These are phyloP conservation scores for Pseudocohnilembus persalinus DNA, from an alignment of 169 alveolate genomes.

Conservation along the genomic window DNA sequence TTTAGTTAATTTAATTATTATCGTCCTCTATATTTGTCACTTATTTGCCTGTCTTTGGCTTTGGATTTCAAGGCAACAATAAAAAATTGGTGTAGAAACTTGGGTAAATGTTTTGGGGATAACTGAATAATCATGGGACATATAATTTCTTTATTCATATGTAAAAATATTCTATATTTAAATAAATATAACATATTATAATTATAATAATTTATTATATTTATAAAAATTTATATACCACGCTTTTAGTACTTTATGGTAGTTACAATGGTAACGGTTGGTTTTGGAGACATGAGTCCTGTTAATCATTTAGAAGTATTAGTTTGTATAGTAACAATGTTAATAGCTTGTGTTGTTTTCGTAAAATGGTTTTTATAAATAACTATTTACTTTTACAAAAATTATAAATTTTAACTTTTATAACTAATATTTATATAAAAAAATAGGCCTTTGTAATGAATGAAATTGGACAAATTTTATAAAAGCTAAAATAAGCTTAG, in stretches of 20 bases:
- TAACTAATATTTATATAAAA: not conserved
- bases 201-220: no score
- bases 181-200: no score
- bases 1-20: not conserved
- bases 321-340: conserved; percentile 9
- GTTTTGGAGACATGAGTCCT: conserved; percentile 34
- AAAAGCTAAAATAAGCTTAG: not conserved
- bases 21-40: conserved; percentile 1
- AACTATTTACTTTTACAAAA: no score
- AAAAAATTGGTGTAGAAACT: not conserved
- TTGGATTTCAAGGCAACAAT: not conserved
- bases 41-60: conserved; percentile 17
- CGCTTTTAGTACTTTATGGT: not conserved
- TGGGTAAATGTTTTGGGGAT: not conserved
- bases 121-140: not conserved
- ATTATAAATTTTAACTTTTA: no score
- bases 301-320: conserved; percentile 19
- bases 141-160: not conserved
- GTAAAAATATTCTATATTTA: not conserved
- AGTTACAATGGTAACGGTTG: conserved; percentile 31
- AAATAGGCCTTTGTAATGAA: not conserved
- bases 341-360: conserved; percentile 25
- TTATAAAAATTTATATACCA: no score
- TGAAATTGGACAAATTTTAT: conserved; percentile 8
- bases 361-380: not conserved